Conservation (phyloP, 23 red algal species). For the Porphyridium purpureum region DNA sequence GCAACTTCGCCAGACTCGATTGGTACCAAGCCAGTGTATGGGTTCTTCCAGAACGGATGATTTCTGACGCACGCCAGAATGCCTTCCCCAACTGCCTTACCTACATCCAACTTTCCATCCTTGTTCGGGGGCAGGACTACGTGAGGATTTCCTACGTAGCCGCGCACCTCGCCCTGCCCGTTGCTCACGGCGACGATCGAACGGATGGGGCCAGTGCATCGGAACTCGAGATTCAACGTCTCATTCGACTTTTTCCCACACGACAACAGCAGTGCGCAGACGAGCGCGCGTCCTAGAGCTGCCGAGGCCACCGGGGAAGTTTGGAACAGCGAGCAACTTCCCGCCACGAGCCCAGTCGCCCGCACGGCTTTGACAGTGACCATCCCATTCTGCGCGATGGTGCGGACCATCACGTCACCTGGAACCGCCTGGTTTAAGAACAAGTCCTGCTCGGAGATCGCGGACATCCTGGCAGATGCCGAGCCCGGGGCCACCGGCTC, state of each 20-base stretch:
- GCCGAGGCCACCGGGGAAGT: conserved; percentile 72
- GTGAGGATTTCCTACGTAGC: conserved; percentile 71
- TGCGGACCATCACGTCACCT: conserved; percentile 52
- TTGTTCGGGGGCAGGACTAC: conserved; percentile 46
- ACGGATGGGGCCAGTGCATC: conserved; percentile 60
- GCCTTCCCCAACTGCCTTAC: conserved; percentile 55
- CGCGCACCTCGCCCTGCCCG: conserved; percentile 45
- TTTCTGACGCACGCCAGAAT: conserved; percentile 68
- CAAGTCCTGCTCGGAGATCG: conserved; percentile 13
- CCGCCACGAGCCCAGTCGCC: conserved; percentile 57
- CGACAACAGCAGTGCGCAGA: conserved; percentile 55
- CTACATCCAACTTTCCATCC: conserved; percentile 56
- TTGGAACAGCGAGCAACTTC: conserved; percentile 24
- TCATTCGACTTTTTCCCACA: conserved; percentile 76
- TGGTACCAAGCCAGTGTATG: conserved; percentile 56
- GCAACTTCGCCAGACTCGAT: conserved; percentile 79
- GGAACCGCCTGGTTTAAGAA: conserved; percentile 49
- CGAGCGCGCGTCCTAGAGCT: conserved; percentile 64
- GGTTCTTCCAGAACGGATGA: conserved; percentile 30
- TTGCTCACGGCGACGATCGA: conserved; percentile 60
- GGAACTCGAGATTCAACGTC: conserved; percentile 73
- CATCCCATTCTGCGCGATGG: conserved; percentile 40
- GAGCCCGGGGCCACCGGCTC: too few species aligned
- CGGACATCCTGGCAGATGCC: too few species aligned
- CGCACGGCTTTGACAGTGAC: conserved; percentile 45